A percentile compares a stretch with the other conserved stretches of the same genome.
Conservation (phyloP, 2,329 filamentous ascomycete species). For the Pseudopyricularia cyperi region DNA sequence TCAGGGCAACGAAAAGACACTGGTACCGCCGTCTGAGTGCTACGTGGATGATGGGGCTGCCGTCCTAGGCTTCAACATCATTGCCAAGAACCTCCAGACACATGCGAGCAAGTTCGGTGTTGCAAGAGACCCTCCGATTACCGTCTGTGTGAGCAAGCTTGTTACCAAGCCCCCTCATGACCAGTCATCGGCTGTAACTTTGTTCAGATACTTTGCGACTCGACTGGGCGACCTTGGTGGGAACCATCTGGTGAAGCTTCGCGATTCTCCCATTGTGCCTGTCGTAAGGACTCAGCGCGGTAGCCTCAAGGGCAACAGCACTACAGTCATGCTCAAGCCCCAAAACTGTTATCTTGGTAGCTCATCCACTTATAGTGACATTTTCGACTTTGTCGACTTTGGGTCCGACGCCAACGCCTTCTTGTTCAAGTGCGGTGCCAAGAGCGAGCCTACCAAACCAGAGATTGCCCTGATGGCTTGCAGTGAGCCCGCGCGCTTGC, state of each 20-base stretch:
- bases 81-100: constrained; percentile 61
- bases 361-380: constrained; percentile 60
- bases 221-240: constrained; percentile 62
- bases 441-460: constrained; percentile 73
- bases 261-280: constrained; percentile 59
- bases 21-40: constrained; percentile 64
- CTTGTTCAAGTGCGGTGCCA: constrained; percentile 76
- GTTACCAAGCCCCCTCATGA: constrained; percentile 59
- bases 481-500: constrained; percentile 67
- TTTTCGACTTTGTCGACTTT: constrained; percentile 97
- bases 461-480: constrained; percentile 81
- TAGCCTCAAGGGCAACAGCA: constrained; percentile 23
- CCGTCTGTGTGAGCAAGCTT: constrained; percentile 61
- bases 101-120: constrained; percentile 84
- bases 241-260: constrained; percentile 44
- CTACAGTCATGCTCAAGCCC: constrained; percentile 47
- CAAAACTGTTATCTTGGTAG: constrained; percentile 68
- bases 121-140: constrained; percentile 64
- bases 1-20: constrained; percentile 47
- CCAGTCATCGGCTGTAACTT: constrained; percentile 48
- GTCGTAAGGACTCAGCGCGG: constrained; percentile 24
- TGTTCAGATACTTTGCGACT: constrained; percentile 76
- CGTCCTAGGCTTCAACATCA: constrained; percentile 67
- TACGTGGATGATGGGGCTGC: constrained; percentile 70
- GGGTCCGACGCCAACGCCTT: constrained; percentile 79